These are phyloP conservation scores for Backusella macrospora DNA, from an alignment of 192 early-diverging fungal genomes.

Conservation along the genomic window DNA sequence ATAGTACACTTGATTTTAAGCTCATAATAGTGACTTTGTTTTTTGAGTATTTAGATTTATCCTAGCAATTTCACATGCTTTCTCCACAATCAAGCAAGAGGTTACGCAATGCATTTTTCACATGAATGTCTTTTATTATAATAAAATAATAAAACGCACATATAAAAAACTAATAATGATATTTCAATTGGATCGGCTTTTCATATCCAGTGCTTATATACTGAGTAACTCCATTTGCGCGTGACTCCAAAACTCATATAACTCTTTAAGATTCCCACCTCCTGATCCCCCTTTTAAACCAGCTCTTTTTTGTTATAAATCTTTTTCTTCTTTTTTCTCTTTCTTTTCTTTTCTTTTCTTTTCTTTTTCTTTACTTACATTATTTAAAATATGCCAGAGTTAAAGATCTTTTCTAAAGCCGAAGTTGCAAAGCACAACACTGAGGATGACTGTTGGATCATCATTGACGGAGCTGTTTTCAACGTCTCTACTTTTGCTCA, in stretches of 20 bases:
- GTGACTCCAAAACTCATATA: neutral
- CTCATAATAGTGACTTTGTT: too few species aligned
- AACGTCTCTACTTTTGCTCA: slow-evolving; percentile 58
- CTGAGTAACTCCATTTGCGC: neutral
- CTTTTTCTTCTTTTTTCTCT: neutral
- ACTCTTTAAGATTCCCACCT: neutral
- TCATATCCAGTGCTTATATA: neutral
- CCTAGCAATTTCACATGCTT: slow-evolving; percentile 20
- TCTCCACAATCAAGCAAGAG: neutral
- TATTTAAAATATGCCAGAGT: slow-evolving; percentile 22
- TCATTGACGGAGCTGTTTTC: slow-evolving; percentile 61
- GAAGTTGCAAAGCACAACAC: slow-evolving; percentile 42
- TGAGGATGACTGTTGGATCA: slow-evolving; percentile 56
- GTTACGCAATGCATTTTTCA: slow-evolving; percentile 12
- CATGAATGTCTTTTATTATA: neutral
- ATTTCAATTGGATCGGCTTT: slow-evolving; percentile 13
- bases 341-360: slow-evolving; percentile 3
- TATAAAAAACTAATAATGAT: neutral
- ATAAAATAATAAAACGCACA: neutral
- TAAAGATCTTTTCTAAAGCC: slow-evolving; percentile 35
- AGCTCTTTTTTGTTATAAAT: too few species aligned
- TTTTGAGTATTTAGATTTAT: too few species aligned
- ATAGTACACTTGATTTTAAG: too few species aligned
- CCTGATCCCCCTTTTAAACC: neutral
- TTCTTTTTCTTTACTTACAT: slow-evolving; percentile 1